Evolutionary conservation across 116 monocot species (phyloP).

Genomic region (Zostera marina): DNA sequence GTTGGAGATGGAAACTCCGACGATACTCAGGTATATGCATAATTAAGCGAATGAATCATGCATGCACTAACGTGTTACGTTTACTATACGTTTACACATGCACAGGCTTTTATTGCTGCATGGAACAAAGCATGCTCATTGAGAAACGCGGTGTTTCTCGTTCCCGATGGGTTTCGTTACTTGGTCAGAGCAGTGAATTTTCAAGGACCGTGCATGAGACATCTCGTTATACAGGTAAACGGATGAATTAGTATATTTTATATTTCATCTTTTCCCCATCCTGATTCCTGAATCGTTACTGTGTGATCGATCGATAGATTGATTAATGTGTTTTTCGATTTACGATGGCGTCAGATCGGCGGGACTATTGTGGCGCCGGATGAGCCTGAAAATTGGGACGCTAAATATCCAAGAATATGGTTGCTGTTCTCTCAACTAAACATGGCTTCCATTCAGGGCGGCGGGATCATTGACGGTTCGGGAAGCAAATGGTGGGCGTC

Average conservation of each 20-base stretch:
- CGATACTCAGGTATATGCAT: neutral
- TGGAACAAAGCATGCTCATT: conserved; percentile 68
- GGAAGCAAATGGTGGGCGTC: conserved; percentile 98
- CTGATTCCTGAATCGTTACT: too few relatives aligned
- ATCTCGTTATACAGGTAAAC: conserved; percentile 72
- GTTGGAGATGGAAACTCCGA: neutral
- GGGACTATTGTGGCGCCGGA: conserved; percentile 83
- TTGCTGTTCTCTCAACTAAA: conserved; percentile 47
- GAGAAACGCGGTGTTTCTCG: conserved; percentile 68
- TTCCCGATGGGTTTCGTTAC: conserved; percentile 46
- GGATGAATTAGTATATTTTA: too few relatives aligned
- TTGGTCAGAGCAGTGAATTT: conserved; percentile 60
- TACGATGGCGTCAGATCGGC: conserved; percentile 23
- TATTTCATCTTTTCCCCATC: too few relatives aligned
- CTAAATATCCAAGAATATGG: conserved; percentile 60
- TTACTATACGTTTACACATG: neutral
- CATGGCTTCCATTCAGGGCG: conserved; percentile 58
- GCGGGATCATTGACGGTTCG: conserved; percentile 87
- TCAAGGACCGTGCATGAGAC: conserved; percentile 50
- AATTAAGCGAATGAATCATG: neutral
- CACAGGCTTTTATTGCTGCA: conserved; percentile 61
- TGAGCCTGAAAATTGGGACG: conserved; percentile 70
- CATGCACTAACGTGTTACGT: neutral
- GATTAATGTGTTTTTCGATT: neutral
- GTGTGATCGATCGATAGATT: neutral